phyloP scores from a whole-genome alignment of 2,329 filamentous ascomycete species.

The Catunica adiposa region DNA sequence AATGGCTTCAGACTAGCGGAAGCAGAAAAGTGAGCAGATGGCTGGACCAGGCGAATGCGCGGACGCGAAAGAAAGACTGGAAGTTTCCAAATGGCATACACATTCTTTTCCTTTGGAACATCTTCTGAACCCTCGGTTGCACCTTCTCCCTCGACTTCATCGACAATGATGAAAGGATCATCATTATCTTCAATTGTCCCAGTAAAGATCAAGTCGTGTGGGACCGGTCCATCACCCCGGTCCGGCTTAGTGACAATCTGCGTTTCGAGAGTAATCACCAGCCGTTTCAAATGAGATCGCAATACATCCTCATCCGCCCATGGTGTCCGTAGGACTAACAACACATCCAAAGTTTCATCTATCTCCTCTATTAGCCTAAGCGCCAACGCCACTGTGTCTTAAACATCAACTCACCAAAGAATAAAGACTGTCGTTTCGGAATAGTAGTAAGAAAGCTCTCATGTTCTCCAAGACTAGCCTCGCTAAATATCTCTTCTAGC shows the following conservation, averaged over 20 bases:
- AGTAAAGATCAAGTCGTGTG: slow-evolving; percentile 42
- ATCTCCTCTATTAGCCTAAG: slow-evolving; percentile 13
- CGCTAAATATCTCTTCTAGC: slow-evolving; percentile 34
- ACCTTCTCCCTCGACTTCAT: slow-evolving; percentile 17
- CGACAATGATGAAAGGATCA: slow-evolving; percentile 34
- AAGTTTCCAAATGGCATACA: slow-evolving; percentile 44
- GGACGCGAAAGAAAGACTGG: slow-evolving; percentile 41
- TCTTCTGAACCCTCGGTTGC: not conserved
- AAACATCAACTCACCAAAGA: slow-evolving; percentile 45
- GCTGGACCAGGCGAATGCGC: slow-evolving; percentile 47
- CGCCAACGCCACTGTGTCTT: not conserved
- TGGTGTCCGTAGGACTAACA: slow-evolving; percentile 51
- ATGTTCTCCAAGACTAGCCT: slow-evolving; percentile 23
- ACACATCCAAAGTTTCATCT: slow-evolving; percentile 60
- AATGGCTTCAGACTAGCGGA: slow-evolving; percentile 42
- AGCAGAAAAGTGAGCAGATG: slow-evolving; percentile 48
- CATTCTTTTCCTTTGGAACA: slow-evolving; percentile 21
- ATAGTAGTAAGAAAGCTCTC: slow-evolving; percentile 39
- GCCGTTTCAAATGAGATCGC: slow-evolving; percentile 40
- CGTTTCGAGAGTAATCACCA: slow-evolving; percentile 51
- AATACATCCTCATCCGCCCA: slow-evolving; percentile 40
- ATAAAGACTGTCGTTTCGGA: slow-evolving; percentile 45
- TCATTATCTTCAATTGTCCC: slow-evolving; percentile 33
- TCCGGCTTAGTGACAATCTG: slow-evolving; percentile 44
- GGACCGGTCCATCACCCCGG: slow-evolving; percentile 25